phyloP scores from a whole-genome alignment of 352 stramenopile genomes.

The Pythium chondricola region DNA sequence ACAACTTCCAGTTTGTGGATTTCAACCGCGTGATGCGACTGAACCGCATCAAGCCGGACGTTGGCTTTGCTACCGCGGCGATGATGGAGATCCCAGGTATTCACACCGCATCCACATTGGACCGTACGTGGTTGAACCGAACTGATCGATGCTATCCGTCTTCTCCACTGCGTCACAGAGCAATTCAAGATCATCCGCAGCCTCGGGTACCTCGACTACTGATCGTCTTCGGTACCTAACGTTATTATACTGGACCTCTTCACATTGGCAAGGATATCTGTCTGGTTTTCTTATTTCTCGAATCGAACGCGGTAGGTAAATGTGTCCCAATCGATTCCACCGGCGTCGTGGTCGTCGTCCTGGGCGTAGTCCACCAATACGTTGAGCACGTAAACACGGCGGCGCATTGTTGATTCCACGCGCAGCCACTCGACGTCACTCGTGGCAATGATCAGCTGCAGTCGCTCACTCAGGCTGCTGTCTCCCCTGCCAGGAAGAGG shows the following conservation, averaged over 20 bases:
- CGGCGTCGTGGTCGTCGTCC: background rate
- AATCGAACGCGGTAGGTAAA: background rate
- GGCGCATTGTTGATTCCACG: constrained; percentile 6
- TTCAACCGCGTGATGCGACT: constrained; percentile 44
- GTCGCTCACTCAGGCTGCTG: background rate
- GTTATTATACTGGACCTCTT: no score
- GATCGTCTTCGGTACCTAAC: no score
- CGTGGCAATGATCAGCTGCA: constrained; percentile 4
- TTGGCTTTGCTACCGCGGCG: constrained; percentile 56
- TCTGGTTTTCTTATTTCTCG: no score
- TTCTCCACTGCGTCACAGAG: constrained; percentile 13
- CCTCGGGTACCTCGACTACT: constrained; percentile 29
- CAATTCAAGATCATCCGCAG: constrained; percentile 48
- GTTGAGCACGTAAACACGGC: background rate
- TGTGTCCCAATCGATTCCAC: background rate
- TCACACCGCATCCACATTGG: no score
- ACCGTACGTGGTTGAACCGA: no score
- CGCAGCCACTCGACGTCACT: constrained; percentile 10
- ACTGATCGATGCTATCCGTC: background rate
- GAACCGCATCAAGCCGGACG: constrained; percentile 43
- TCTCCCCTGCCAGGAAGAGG: no score
- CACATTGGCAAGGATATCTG: no score
- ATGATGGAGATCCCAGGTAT: constrained; percentile 61
- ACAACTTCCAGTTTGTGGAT: constrained; percentile 82
- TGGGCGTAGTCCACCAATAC: background rate